These are phyloP conservation scores for Mytilinidion resinicola DNA, from an alignment of 495 filamentous ascomycete species.

Conservation along the genomic window DNA sequence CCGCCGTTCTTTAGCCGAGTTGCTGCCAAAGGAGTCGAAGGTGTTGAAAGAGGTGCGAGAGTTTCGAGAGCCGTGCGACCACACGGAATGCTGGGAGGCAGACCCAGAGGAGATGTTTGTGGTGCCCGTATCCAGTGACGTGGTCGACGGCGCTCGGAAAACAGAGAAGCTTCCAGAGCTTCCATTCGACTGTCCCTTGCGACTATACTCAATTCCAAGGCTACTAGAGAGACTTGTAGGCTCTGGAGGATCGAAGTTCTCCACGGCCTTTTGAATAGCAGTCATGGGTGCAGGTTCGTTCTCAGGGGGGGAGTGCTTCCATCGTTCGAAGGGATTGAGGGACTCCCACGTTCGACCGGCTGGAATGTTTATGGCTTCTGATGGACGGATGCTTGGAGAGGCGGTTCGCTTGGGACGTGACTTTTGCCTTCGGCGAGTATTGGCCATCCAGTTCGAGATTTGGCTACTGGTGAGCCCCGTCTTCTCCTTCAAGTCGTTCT, in stretches of 20 bases:
- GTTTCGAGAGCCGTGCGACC: constrained; percentile 65
- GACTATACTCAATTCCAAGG: constrained; percentile 11
- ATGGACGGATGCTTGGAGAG: constrained; percentile 30
- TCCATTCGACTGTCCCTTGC: constrained; percentile 47
- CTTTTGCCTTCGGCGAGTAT: constrained; percentile 73
- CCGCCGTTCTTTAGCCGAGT: constrained; percentile 59
- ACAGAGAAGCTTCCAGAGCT: constrained; percentile 47
- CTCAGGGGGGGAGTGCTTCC: constrained; percentile 80
- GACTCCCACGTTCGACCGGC: constrained; percentile 23
- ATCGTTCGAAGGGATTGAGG: constrained; percentile 67
- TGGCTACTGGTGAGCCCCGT: constrained; percentile 72
- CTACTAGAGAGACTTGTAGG: constrained; percentile 31
- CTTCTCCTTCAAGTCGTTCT: constrained; percentile 60
- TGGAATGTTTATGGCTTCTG: constrained; percentile 59
- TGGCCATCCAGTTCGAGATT: constrained; percentile 82
- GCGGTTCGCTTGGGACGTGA: constrained; percentile 43
- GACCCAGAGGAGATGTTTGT: constrained; percentile 51
- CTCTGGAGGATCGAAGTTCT: constrained; percentile 39
- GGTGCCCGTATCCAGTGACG: constrained; percentile 56
- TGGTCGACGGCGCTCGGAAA: constrained; percentile 62
- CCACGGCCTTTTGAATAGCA: constrained; percentile 72
- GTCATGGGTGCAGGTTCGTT: constrained; percentile 76
- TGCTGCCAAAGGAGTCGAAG: constrained; percentile 53
- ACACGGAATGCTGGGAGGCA: constrained; percentile 40
- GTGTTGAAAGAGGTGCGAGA: constrained; percentile 52